Base-by-base conservation (phyloP, 495 filamentous ascomycete genomes). In the Oidiodendron maius region DNA sequence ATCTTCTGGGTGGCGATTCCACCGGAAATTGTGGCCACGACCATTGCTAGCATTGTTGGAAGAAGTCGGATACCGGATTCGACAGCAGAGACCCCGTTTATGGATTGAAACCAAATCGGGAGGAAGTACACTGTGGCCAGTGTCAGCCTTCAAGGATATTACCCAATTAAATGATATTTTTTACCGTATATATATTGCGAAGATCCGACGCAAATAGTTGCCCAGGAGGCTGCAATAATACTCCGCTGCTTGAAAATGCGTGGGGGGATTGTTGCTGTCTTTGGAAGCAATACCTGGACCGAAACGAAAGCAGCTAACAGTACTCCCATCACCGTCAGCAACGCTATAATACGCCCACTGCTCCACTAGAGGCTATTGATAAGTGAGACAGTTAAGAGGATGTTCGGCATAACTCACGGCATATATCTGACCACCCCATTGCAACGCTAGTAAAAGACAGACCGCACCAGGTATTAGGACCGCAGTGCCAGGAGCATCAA, bases 91-190 rank as follows among this genome's bases (percentile, higher is more conserved):
- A 71, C 69, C 15, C 72, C 72, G 53, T 82, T 71, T 40, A 82
- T 80, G 9, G 78, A 78, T 63, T 91, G 87, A 65, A 90, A 88
- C 84, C 84, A 96, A 55, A 94, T 84, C 0, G 89, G 87, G 20
- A 95, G 66, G 71, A 83, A 83, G 63, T 80, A 87, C 18, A 83
- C 61, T 50, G 80, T 56, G 52, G 87, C 68, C 55, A 91, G 75
- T 70, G 88, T 88, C 0, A 78, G 67, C 10, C 16, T 18, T n/a
- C 17, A 3, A 40, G 84, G 84, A 13, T 89, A 64, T 68, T 81
- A 77, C 21, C 17, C 17, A 2, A 55, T 73, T 82, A 12, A 21
- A 35, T 21, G 3, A 22, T 42, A 32, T 11, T 16, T 86, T 34
- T 52, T 43, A 23, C 40, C 23, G 5, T 89, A 55, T 53, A 93